These are phyloP conservation scores for Tolypocladium sp. DNA, from an alignment of 2,329 filamentous ascomycete genomes.

Conservation along the genomic window DNA sequence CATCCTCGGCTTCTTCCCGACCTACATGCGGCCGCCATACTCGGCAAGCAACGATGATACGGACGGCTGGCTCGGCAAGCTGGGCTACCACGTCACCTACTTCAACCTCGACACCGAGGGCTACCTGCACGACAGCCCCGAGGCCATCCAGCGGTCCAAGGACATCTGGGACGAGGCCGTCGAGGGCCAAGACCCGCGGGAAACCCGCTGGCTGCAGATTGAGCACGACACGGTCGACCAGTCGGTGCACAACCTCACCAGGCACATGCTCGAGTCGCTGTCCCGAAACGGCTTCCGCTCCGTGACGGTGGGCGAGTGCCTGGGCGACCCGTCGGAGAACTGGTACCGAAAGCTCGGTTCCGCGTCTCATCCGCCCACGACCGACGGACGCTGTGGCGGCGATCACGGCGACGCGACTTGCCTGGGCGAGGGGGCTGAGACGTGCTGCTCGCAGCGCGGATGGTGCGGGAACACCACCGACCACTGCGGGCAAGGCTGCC, in stretches of 20 bases:
- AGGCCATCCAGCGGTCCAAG: slow-evolving; percentile 37
- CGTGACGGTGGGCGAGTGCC: slow-evolving; percentile 42
- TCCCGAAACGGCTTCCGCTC: slow-evolving; percentile 28
- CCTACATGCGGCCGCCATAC: slow-evolving; percentile 36
- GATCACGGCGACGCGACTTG: no score
- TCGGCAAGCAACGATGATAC: slow-evolving; percentile 32
- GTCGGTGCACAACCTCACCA: slow-evolving; percentile 31
- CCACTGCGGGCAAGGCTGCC: slow-evolving; percentile 29
- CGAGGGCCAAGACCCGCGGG: slow-evolving; percentile 21
- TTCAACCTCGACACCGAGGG: slow-evolving; percentile 54
- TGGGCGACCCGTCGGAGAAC: slow-evolving; percentile 38
- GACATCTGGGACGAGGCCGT: slow-evolving; percentile 24
- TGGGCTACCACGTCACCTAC: slow-evolving; percentile 51
- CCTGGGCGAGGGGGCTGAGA: not conserved
- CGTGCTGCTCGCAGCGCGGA: slow-evolving; percentile 19
- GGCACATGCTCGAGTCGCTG: slow-evolving; percentile 32
- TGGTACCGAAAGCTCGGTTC: slow-evolving; percentile 35
- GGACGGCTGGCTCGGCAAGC: slow-evolving; percentile 25
- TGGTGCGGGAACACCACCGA: slow-evolving; percentile 29
- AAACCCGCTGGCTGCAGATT: slow-evolving; percentile 41
- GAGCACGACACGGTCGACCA: slow-evolving; percentile 41
- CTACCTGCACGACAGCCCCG: slow-evolving; percentile 41
- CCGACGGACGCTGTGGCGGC: no score
- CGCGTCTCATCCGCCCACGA: no score
- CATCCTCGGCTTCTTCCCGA: slow-evolving; percentile 29